phyloP scores from a whole-genome alignment of 768 basidiomycete species.

The Psilocybe cubensis region DNA sequence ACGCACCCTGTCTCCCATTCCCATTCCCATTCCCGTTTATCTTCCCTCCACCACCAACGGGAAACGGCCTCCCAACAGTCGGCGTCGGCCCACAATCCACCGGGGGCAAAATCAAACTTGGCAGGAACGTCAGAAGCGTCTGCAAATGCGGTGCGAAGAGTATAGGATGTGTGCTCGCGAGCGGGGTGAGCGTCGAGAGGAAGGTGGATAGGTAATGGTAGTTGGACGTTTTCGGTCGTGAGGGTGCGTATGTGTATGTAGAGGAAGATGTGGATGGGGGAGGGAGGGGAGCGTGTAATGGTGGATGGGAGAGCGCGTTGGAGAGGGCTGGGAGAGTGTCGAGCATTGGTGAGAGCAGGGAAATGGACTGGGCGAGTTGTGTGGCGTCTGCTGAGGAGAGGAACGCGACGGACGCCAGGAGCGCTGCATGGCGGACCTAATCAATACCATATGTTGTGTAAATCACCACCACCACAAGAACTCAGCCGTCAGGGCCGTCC shows the following conservation, averaged over 20 bases:
- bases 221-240: constrained; percentile 32
- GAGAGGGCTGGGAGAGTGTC: constrained; percentile 69
- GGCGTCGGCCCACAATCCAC: constrained; percentile 54
- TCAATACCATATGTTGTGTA: too few species aligned
- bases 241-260: not conserved
- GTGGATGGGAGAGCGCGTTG: constrained; percentile 34
- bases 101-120: constrained; percentile 67
- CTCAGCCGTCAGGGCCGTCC: not conserved
- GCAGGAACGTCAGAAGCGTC: constrained; percentile 70
- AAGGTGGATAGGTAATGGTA: constrained; percentile 63
- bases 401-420: constrained; percentile 72
- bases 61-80: constrained; percentile 50
- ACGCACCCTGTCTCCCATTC: constrained; percentile 35
- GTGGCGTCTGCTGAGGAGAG: constrained; percentile 61
- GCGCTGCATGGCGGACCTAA: constrained; percentile 75
- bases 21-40: constrained; percentile 14
- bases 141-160: constrained; percentile 78
- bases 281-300: constrained; percentile 21
- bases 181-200: constrained; percentile 69
- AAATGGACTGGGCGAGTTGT: constrained; percentile 63
- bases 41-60: constrained; percentile 25
- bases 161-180: constrained; percentile 66
- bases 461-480: not conserved
- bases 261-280: not conserved
- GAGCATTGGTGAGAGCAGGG: constrained; percentile 72